A percentile compares a stretch with the other conserved stretches of the same genome.
These are phyloP conservation scores for Skeletonema costatum DNA, from an alignment of 108 stramenopile species.

Conservation along the genomic window DNA sequence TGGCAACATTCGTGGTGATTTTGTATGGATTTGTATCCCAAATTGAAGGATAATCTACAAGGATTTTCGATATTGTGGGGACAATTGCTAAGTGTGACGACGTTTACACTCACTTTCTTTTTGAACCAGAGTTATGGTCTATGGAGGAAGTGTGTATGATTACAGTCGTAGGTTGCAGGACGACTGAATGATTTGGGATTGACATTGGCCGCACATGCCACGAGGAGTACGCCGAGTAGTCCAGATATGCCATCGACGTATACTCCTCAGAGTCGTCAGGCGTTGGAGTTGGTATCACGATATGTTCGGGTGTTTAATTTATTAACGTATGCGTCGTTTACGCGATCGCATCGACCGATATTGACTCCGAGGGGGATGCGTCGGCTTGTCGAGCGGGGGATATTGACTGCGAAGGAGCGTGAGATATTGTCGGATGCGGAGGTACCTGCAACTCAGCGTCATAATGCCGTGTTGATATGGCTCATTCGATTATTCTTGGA, in stretches of 20 bases:
- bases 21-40: constrained; percentile 53
- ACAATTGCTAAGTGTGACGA: constrained; percentile 81
- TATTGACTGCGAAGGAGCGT: constrained; percentile 76
- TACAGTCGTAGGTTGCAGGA: constrained; percentile 79
- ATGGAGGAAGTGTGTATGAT: constrained; percentile 88
- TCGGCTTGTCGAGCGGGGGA: constrained; percentile 81
- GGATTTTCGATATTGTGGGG: constrained; percentile 86
- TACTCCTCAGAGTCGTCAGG: constrained; percentile 71
- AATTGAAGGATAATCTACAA: constrained; percentile 30
- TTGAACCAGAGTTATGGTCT: constrained; percentile 87
- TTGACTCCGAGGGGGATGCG: constrained; percentile 88
- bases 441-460: constrained; percentile 85
- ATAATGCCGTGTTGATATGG: constrained; percentile 89
- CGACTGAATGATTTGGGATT: constrained; percentile 88
- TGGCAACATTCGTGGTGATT: constrained; percentile 58
- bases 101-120: constrained; percentile 92
- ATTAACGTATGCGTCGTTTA: constrained; percentile 88
- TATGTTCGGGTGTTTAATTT: constrained; percentile 89
- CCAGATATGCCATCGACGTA: constrained; percentile 70
- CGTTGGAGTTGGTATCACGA: constrained; percentile 73
- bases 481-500: constrained; percentile 80
- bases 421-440: constrained; percentile 73
- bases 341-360: constrained; percentile 87
- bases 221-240: constrained; percentile 53
- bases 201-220: constrained; percentile 85